A percentile compares a stretch with the other conserved stretches of the same genome.
phyloP scores from a whole-genome alignment of 345 rosid species.

The Linum usitatissimum region DNA sequence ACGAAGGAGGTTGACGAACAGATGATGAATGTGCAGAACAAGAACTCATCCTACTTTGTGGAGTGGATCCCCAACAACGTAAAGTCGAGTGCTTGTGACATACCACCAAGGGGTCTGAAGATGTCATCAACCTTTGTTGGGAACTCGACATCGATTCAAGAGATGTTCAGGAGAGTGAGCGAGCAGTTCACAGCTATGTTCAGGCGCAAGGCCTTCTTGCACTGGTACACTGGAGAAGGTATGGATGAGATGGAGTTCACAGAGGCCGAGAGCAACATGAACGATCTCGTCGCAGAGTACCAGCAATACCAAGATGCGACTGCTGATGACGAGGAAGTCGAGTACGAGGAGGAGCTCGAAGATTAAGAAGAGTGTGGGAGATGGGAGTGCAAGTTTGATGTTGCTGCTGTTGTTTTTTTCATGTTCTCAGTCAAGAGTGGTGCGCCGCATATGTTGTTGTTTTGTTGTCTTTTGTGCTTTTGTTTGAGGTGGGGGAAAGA shows the following conservation, averaged over 20 bases:
- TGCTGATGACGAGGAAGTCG: conserved; percentile 67
- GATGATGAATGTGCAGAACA: conserved; percentile 90
- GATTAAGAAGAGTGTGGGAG: conserved; percentile 9
- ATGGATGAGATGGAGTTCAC: conserved; percentile 99
- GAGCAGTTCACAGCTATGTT: conserved; percentile 98
- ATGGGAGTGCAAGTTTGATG: background rate
- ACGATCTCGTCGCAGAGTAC: conserved; percentile 86
- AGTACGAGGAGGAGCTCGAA: conserved; percentile 32
- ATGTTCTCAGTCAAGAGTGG: no score
- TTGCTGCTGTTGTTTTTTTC: no score
- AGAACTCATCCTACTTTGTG: conserved; percentile 90
- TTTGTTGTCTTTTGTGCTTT: no score
- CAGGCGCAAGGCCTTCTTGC: conserved; percentile 90
- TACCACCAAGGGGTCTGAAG: conserved; percentile 44
- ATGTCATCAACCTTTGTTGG: conserved; percentile 58
- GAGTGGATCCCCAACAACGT: conserved; percentile 88
- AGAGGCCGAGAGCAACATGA: conserved; percentile 97
- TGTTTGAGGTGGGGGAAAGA: no score
- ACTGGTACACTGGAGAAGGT: conserved; percentile 97
- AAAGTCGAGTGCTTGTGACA: conserved; percentile 50
- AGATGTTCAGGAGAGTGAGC: conserved; percentile 98
- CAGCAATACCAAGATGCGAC: conserved; percentile 97
- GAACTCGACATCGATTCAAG: conserved; percentile 87
- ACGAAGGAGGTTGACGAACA: conserved; percentile 97
- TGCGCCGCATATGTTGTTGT: no score